Evolutionary conservation across 83 land plant species (phyloP).

Genomic region (Isoetes engelmannii): DNA sequence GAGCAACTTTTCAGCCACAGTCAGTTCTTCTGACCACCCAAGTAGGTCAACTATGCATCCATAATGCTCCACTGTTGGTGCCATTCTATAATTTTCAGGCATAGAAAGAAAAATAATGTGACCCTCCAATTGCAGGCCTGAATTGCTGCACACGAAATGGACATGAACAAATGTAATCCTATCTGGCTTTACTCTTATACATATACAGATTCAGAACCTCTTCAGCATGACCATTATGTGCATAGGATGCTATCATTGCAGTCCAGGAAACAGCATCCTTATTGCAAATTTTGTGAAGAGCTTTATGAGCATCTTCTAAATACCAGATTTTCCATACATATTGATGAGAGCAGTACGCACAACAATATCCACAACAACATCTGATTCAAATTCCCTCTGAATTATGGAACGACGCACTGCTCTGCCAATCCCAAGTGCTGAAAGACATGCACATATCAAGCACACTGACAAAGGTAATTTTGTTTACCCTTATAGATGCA

Average conservation of each 20-base stretch:
- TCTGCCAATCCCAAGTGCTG: background rate
- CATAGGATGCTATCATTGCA: background rate
- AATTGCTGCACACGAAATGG: background rate
- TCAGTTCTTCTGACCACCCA: background rate
- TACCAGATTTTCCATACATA: slow-evolving; percentile 2
- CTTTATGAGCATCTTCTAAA: background rate
- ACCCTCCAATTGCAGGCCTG: background rate
- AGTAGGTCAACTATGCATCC: background rate
- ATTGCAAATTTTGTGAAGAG: background rate
- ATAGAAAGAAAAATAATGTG: background rate
- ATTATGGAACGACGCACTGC: background rate
- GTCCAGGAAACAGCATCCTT: background rate
- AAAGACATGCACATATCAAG: background rate
- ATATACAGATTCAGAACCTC: background rate
- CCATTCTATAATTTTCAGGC: background rate
- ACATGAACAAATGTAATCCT: background rate
- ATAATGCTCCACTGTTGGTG: background rate
- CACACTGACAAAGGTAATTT: background rate
- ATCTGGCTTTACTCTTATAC: background rate
- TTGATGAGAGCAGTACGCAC: background rate
- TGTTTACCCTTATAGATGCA: background rate
- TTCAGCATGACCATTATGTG: background rate
- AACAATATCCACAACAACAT: background rate
- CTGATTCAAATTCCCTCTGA: background rate
- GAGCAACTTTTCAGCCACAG: background rate